phyloP scores from a whole-genome alignment of 441 rosid species.

The Daphne laureola region DNA sequence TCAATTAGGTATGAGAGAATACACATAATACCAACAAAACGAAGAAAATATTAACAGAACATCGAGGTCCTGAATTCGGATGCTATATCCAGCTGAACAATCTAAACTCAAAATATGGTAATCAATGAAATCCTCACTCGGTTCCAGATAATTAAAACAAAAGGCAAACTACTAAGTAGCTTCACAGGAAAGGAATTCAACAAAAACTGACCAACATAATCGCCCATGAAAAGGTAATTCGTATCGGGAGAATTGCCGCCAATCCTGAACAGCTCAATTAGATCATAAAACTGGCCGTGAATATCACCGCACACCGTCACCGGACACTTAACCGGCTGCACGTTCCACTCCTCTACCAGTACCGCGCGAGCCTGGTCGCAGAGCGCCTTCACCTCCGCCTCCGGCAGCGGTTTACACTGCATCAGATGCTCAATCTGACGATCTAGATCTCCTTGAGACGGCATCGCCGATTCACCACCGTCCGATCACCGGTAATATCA shows the following conservation, averaged over 20 bases:
- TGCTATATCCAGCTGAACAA: too few species aligned
- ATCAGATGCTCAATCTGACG: constrained; percentile 96
- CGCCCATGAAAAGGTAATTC: constrained; percentile 98
- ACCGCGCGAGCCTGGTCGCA: constrained; percentile 96
- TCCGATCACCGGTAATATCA: constrained; percentile 11
- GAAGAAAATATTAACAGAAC: too few species aligned
- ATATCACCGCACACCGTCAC: constrained; percentile 99
- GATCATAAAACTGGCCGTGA: constrained; percentile 97
- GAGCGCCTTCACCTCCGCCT: constrained; percentile 83
- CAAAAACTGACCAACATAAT: constrained; percentile 71
- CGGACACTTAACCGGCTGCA: constrained; percentile 97
- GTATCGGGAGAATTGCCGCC: constrained; percentile 97
- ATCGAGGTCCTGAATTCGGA: too few species aligned
- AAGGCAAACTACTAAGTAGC: neutral
- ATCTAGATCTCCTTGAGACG: constrained; percentile 88
- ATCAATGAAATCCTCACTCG: too few species aligned
- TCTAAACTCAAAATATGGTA: too few species aligned
- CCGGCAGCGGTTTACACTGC: constrained; percentile 91
- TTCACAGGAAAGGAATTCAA: neutral
- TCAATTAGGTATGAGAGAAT: too few species aligned
- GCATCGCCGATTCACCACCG: constrained; percentile 36
- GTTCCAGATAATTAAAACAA: neutral
- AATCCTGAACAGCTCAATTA: constrained; percentile 86
- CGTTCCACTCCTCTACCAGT: constrained; percentile 98
- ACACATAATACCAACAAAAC: too few species aligned